Evolutionary conservation across 306 rosid species (phyloP), one percentile per base, ranked within the genome.

Genomic region (Ammopiptanthus mongolicus): DNA sequence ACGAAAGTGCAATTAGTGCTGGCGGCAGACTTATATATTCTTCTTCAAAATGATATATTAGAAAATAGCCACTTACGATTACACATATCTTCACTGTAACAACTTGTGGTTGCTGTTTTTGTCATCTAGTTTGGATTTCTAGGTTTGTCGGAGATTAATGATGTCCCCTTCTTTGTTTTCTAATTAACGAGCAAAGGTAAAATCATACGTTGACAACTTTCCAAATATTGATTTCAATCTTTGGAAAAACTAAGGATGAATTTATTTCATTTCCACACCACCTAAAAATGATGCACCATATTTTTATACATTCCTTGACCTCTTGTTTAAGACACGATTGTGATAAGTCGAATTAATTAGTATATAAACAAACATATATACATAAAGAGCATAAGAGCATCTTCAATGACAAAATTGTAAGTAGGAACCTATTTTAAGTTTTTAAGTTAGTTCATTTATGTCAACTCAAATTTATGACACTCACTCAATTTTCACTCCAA

Each of bases 1-100:
- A 78, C 66, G 86, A 78, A 85, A 78, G 84, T 85, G 81, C 76
- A 76, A 84, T 71, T 78, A 85, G 86, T 85, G 86, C 56, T 82
- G 88, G 82, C 84, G 82, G 80, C 88, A 75, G 74, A 57, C 17
- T 55, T 9, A 23, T 74, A 69, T 22, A 78, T 81, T 85, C 80
- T 64, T 25, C 66, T 19, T 44, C 71, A 67, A 60, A 78, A 75
- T 71, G 13, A 51, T 78, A 51, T 75, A 74, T 74, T 70, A 70
- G 19, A 65, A 59, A 41, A 66, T 39, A 80, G 51, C 39, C 87
- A 79, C 79, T 68, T 81, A 57, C 22, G 80, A 77, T 77, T 18
- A 71, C 71, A 76, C 55, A 78, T 74, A 69, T 78, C 85, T 17
- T 5, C 51, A 66, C 69, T 64, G 53, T 74, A 81, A 72, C 85